phyloP scores from a whole-genome alignment of 331 rosid genomes.

The Acacia concinna region DNA sequence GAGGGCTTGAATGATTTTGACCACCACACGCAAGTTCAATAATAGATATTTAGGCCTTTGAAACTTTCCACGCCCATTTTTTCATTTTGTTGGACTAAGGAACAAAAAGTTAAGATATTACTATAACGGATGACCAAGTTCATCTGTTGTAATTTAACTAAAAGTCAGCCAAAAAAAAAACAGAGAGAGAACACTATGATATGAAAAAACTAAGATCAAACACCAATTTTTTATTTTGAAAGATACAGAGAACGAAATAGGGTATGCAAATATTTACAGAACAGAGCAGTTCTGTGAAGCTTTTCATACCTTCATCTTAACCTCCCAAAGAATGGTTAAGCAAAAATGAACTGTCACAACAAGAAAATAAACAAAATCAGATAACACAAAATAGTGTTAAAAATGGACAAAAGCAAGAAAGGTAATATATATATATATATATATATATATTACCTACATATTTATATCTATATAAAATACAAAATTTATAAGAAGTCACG shows the following conservation, averaged over 20 bases:
- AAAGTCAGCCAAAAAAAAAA: not conserved
- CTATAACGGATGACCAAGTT: not conserved
- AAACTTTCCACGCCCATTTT: not conserved
- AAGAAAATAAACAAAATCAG: constrained; percentile 1
- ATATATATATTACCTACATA: too few relatives aligned
- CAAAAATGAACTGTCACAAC: not conserved
- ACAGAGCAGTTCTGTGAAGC: not conserved
- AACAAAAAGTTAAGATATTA: not conserved
- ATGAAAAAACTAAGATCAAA: not conserved
- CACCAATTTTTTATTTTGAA: not conserved
- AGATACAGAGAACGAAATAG: not conserved
- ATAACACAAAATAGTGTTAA: constrained; percentile 9
- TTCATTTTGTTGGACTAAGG: not conserved
- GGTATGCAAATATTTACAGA: not conserved
- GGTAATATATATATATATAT: not conserved
- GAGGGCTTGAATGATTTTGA: not conserved
- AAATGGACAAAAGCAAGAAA: not conserved
- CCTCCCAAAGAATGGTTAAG: not conserved
- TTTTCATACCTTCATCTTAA: not conserved
- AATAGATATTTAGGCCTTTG: not conserved
- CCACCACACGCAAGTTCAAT: not conserved
- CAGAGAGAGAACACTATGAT: not conserved
- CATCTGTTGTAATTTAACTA: not conserved
- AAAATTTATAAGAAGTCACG: not conserved
- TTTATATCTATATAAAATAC: not conserved